Conservation (phyloP, 1,284 basidiomycete species). For the Phellinidium pouzarii region DNA sequence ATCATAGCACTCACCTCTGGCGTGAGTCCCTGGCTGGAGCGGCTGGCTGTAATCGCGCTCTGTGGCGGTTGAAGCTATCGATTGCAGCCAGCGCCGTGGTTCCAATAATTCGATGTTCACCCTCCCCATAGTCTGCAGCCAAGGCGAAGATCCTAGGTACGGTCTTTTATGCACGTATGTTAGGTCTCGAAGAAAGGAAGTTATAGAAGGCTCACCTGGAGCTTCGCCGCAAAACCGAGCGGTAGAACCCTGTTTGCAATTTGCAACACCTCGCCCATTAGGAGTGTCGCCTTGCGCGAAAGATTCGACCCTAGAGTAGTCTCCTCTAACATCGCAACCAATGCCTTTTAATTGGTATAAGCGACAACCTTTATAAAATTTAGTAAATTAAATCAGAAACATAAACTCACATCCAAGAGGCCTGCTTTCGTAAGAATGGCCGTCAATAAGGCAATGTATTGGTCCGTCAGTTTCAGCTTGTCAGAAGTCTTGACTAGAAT, state of each 20-base stretch:
- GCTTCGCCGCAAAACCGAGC: conserved; percentile 69
- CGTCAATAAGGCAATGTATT: conserved; percentile 88
- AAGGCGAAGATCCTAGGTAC: conserved; percentile 83
- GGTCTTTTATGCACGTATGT: conserved; percentile 40
- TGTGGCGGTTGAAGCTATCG: conserved; percentile 87
- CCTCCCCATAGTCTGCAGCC: conserved; percentile 69
- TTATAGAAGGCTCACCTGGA: conserved; percentile 52
- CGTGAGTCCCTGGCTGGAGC: conserved; percentile 43
- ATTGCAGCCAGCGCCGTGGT: conserved; percentile 83
- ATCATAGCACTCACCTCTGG: conserved; percentile 45
- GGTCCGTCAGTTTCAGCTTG: conserved; percentile 81
- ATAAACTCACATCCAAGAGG: conserved; percentile 65
- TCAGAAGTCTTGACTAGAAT: conserved; percentile 41
- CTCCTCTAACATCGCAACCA: conserved; percentile 80
- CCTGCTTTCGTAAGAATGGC: conserved; percentile 85
- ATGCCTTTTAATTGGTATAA: conserved; percentile 48
- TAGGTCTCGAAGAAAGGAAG: not conserved
- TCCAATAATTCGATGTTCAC: conserved; percentile 75
- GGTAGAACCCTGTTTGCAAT: conserved; percentile 89
- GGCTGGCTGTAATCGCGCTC: conserved; percentile 54
- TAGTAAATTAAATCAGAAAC: not conserved
- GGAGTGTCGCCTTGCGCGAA: conserved; percentile 80
- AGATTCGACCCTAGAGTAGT: conserved; percentile 60
- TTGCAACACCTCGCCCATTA: conserved; percentile 90
- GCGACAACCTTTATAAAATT: not conserved